These are phyloP conservation scores for Talaromyces sp. DNA, from an alignment of 2,329 filamentous ascomycete species.

Conservation along the genomic window DNA sequence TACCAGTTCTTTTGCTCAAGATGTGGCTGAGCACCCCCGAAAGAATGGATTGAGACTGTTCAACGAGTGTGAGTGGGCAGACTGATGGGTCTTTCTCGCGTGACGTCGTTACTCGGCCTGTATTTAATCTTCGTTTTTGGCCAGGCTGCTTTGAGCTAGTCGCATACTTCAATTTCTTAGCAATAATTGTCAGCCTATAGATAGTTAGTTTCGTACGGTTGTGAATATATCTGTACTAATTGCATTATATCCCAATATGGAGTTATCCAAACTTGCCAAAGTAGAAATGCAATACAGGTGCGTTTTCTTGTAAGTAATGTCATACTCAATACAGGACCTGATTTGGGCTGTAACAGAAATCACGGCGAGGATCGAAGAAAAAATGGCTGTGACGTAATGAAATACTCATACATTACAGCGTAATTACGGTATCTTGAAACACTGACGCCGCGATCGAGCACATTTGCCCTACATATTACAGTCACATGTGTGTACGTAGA, in stretches of 20 bases:
- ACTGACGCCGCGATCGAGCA: background rate
- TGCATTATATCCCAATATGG: background rate
- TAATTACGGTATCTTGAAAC: background rate
- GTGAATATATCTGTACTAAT: background rate
- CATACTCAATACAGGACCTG: background rate
- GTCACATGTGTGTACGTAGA: no score
- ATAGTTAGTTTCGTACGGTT: no score
- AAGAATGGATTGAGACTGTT: background rate
- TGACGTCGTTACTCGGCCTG: conserved; percentile 31
- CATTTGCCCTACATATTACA: background rate
- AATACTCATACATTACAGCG: background rate
- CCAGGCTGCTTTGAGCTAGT: background rate
- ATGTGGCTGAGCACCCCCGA: conserved; percentile 1
- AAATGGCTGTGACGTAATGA: conserved; percentile 5
- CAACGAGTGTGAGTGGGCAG: background rate
- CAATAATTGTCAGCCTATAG: background rate
- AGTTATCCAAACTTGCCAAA: background rate
- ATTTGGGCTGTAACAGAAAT: background rate
- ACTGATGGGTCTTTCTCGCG: conserved; percentile 23
- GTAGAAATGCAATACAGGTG: background rate
- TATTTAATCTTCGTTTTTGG: conserved; percentile 1
- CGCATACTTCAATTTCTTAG: background rate
- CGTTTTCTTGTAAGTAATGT: background rate
- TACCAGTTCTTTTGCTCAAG: background rate
- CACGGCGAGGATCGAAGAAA: background rate